Evolutionary conservation across 2,329 filamentous ascomycete species (phyloP).

Genomic region (Penicillium verrucosum): DNA sequence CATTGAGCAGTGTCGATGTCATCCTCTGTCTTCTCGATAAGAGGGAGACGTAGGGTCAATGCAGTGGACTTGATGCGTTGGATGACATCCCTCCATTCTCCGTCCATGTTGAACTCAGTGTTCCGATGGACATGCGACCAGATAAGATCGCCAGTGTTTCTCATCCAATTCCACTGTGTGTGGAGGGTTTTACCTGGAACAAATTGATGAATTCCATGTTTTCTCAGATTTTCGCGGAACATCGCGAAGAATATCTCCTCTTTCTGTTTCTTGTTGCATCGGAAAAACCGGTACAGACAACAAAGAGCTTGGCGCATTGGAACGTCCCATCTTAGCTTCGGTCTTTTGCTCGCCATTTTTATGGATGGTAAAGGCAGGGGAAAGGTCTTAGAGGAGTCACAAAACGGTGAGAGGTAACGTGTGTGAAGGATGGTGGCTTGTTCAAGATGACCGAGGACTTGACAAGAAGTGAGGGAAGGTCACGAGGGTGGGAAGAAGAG

Average conservation of each 20-base stretch:
- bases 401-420: background rate
- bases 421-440: background rate
- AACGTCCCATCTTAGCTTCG: constrained; percentile 17
- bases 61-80: constrained; percentile 16
- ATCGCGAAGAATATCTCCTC: constrained; percentile 27
- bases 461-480: background rate
- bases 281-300: constrained; percentile 27
- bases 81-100: constrained; percentile 14
- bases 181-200: constrained; percentile 7
- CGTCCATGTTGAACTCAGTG: constrained; percentile 16
- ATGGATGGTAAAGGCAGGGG: too few species aligned
- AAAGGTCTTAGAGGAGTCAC: background rate
- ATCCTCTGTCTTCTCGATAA: constrained; percentile 1
- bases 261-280: constrained; percentile 5
- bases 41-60: background rate
- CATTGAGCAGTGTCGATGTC: background rate
- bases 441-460: background rate
- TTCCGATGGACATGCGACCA: constrained; percentile 25
- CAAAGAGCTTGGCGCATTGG: constrained; percentile 23
- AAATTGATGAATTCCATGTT: constrained; percentile 19
- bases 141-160: constrained; percentile 9
- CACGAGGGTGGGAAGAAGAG: background rate
- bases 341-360: background rate
- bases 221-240: constrained; percentile 21
- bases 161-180: constrained; percentile 27